These are phyloP conservation scores for Globisporangium apiculatum DNA, from an alignment of 352 stramenopile genomes.

Conservation along the genomic window DNA sequence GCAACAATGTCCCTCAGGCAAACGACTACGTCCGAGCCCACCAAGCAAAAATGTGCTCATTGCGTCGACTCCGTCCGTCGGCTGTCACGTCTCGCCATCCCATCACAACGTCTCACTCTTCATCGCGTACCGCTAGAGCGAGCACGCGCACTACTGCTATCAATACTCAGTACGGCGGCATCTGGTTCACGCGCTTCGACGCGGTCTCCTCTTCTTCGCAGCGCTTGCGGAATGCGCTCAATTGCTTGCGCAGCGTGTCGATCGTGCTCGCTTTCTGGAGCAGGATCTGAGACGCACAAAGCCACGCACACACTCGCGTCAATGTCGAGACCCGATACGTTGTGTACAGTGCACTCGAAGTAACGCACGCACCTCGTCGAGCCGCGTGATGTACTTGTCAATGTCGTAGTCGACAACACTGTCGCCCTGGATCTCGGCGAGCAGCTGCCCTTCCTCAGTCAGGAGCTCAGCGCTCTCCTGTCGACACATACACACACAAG, in stretches of 20 bases:
- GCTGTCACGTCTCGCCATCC: neutral
- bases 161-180: slow-evolving; percentile 19
- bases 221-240: slow-evolving; percentile 71
- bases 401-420: slow-evolving; percentile 91
- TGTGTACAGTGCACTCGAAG: neutral
- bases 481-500: neutral
- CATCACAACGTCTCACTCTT: neutral
- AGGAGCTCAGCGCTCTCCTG: slow-evolving; percentile 96
- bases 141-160: neutral
- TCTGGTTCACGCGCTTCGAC: slow-evolving; percentile 32
- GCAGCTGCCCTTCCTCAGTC: slow-evolving; percentile 91
- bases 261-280: slow-evolving; percentile 90
- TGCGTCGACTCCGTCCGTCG: too few relatives aligned
- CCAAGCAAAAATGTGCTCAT: too few relatives aligned
- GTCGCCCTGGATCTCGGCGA: slow-evolving; percentile 85
- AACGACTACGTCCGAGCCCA: too few relatives aligned
- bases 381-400: slow-evolving; percentile 88
- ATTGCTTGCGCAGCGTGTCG: slow-evolving; percentile 68
- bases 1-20: too few relatives aligned
- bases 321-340: neutral
- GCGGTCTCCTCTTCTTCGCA: slow-evolving; percentile 82
- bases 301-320: neutral
- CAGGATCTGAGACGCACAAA: slow-evolving; percentile 74
- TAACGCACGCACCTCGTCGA: slow-evolving; percentile 66
- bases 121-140: too few relatives aligned